phyloP scores from a whole-genome alignment of 305 asterid genomes.

The Plantago coronopus region DNA sequence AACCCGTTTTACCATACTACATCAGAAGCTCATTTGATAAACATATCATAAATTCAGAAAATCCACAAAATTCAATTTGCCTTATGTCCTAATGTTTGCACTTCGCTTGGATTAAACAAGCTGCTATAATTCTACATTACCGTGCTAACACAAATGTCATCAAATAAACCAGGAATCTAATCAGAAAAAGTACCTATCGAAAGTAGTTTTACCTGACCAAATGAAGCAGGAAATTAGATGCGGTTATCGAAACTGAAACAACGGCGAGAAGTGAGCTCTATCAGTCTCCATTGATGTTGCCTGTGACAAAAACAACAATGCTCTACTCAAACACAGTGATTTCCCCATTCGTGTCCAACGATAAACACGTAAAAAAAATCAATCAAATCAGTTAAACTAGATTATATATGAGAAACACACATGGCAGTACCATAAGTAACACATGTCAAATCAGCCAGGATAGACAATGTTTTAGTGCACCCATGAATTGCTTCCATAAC shows the following conservation, averaged over 20 bases:
- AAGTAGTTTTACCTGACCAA: constrained; percentile 40
- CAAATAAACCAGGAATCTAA: constrained; percentile 13
- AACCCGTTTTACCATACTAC: background rate
- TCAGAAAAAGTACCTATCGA: background rate
- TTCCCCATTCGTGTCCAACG: constrained; percentile 22
- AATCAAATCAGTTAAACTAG: no score
- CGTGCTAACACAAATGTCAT: background rate
- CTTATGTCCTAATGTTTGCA: background rate
- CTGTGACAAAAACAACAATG: constrained; percentile 15
- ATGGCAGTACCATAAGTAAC: constrained; percentile 64
- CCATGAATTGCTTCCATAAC: constrained; percentile 99
- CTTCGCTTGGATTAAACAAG: background rate
- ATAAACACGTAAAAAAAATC: no score
- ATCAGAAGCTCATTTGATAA: background rate
- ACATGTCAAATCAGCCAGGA: constrained; percentile 73
- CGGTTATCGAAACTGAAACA: constrained; percentile 11
- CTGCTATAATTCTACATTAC: background rate
- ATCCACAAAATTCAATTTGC: background rate
- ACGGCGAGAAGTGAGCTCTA: constrained; percentile 22
- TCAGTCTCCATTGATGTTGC: constrained; percentile 24
- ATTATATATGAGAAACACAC: no score
- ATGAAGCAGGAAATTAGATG: constrained; percentile 21
- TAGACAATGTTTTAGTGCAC: constrained; percentile 67
- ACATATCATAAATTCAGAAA: background rate
- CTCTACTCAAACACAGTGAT: constrained; percentile 10